A percentile compares a stretch with the other conserved stretches of the same genome.
phyloP scores from a whole-genome alignment of 2,329 filamentous ascomycete genomes.

The Coniochaeta sp. region DNA sequence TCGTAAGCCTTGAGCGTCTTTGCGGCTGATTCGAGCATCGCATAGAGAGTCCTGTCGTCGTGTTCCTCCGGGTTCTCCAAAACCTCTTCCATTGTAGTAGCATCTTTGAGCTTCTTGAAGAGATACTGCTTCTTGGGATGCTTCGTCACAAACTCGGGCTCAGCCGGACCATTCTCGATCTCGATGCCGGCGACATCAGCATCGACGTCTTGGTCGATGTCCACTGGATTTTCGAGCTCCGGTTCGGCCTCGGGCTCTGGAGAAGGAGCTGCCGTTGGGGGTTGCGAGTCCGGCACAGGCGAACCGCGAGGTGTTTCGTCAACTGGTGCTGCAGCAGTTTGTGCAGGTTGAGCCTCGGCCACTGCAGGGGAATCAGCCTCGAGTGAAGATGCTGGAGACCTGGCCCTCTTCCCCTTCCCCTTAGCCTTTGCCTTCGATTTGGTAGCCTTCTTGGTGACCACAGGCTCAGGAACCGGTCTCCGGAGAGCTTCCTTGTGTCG shows the following conservation, averaged over 20 bases:
- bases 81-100: slow-evolving; percentile 39
- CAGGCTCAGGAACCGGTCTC: neutral
- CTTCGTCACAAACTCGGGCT: slow-evolving; percentile 15
- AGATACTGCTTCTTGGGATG: slow-evolving; percentile 28
- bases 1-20: slow-evolving; percentile 44
- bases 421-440: neutral
- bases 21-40: slow-evolving; percentile 36
- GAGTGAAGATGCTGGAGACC: neutral
- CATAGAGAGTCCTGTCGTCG: slow-evolving; percentile 36
- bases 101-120: slow-evolving; percentile 44
- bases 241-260: slow-evolving; percentile 10
- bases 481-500: neutral
- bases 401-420: neutral
- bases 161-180: slow-evolving; percentile 8
- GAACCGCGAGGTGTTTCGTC: slow-evolving; percentile 9
- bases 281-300: slow-evolving; percentile 10
- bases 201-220: slow-evolving; percentile 5
- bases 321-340: neutral
- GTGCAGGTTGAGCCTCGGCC: neutral
- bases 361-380: neutral
- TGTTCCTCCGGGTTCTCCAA: slow-evolving; percentile 45
- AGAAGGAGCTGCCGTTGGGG: neutral
- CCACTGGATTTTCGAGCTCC: neutral
- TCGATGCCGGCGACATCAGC: slow-evolving; percentile 5
- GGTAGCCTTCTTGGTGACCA: neutral